Evolutionary conservation across 148 eudicot species (phyloP).

Genomic region (Polygonum aviculare): DNA sequence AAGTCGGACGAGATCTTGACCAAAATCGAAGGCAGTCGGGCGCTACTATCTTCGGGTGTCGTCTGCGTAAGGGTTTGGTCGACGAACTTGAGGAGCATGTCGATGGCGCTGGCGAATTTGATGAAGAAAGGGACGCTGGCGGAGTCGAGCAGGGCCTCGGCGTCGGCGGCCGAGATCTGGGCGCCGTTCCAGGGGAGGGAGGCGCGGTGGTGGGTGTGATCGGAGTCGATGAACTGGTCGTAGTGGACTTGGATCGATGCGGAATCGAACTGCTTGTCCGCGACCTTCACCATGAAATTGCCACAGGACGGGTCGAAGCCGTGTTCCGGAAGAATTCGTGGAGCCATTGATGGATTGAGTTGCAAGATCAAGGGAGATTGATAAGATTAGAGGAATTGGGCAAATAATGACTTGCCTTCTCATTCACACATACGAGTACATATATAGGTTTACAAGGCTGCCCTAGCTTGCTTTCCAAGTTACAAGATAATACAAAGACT

Average conservation of each 20-base stretch:
- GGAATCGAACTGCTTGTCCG: not conserved
- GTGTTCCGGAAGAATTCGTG: too few relatives aligned
- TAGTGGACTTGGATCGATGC: not conserved
- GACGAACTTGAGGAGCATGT: not conserved
- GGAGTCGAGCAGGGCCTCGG: not conserved
- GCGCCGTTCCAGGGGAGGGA: not conserved
- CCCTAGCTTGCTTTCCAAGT: too few relatives aligned
- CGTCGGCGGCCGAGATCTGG: not conserved
- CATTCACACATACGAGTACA: too few relatives aligned
- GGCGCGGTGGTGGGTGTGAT: not conserved
- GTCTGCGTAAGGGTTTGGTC: not conserved
- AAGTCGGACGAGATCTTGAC: not conserved
- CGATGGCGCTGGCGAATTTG: not conserved
- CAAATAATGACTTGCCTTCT: too few relatives aligned
- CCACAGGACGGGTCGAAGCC: too few relatives aligned
- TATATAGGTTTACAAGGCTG: too few relatives aligned
- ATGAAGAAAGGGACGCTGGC: not conserved
- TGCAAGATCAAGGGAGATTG: too few relatives aligned
- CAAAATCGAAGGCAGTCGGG: not conserved
- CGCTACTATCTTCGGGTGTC: not conserved
- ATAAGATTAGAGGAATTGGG: too few relatives aligned
- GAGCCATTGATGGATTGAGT: too few relatives aligned
- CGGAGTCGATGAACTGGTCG: not conserved
- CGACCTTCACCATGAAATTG: too few relatives aligned
- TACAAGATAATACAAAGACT: too few relatives aligned